These are phyloP conservation scores for thale cress (Arabidopsis thaliana) DNA, from an alignment of 345 rosid species.

Conservation along the genomic window DNA sequence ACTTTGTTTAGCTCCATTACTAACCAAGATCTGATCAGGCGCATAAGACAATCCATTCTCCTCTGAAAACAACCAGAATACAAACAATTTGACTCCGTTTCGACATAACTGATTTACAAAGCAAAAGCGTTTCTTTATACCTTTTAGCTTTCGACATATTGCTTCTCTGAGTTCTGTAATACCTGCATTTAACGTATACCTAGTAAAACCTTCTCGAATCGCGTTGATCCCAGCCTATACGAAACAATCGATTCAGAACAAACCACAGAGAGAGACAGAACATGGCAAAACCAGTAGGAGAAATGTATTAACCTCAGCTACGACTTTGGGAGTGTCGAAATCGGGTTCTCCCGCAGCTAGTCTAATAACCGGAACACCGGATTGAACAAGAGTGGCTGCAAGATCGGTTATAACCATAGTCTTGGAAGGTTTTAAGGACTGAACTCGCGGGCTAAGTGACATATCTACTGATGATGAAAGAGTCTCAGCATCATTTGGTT, in stretches of 20 bases:
- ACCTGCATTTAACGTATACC: slow-evolving; percentile 93
- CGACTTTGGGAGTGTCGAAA: slow-evolving; percentile 79
- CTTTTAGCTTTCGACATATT: slow-evolving; percentile 81
- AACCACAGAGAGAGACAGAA: not conserved
- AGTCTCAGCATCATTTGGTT: slow-evolving; percentile 49
- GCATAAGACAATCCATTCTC: slow-evolving; percentile 85
- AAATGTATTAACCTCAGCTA: slow-evolving; percentile 64
- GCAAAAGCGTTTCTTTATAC: slow-evolving; percentile 47
- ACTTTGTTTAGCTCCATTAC: slow-evolving; percentile 97
- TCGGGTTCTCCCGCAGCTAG: slow-evolving; percentile 99
- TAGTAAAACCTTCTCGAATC: slow-evolving; percentile 83
- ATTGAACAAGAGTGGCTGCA: slow-evolving; percentile 86
- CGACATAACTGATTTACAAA: not conserved
- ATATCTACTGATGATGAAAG: slow-evolving; percentile 56
- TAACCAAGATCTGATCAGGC: slow-evolving; percentile 85
- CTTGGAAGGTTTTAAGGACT: slow-evolving; percentile 85
- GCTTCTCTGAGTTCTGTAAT: slow-evolving; percentile 82
- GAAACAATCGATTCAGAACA: not conserved
- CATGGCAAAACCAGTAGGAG: not conserved
- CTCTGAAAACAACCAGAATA: slow-evolving; percentile 50
- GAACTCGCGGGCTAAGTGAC: slow-evolving; percentile 83
- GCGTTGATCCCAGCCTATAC: slow-evolving; percentile 89
- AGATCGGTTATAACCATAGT: slow-evolving; percentile 93
- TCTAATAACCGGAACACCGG: slow-evolving; percentile 86
- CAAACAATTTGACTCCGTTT: not conserved